A percentile compares a stretch with the other conserved stretches of the same genome.
Conservation (phyloP, 2,329 filamentous ascomycete genomes). For the Cordyceps farinosa region DNA sequence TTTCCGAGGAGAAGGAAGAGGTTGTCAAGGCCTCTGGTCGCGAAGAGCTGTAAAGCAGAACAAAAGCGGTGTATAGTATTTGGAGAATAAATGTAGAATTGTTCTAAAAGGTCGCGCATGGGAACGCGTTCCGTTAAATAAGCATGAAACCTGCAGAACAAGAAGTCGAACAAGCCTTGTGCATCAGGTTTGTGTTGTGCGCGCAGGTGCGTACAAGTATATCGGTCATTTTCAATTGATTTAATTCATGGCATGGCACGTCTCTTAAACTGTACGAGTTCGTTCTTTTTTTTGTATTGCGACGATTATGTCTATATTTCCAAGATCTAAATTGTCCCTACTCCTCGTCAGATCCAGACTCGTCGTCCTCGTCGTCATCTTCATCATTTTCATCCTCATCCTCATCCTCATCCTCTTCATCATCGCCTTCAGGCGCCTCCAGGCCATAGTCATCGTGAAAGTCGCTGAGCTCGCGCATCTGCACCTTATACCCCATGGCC, state of each 20-base stretch:
- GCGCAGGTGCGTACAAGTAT: neutral
- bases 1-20: constrained; percentile 37
- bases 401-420: constrained; percentile 59
- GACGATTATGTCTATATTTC: neutral
- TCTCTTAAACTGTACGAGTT: neutral
- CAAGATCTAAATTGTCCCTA: constrained; percentile 22
- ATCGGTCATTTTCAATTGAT: neutral
- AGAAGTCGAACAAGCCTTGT: neutral
- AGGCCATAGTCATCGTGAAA: constrained; percentile 92
- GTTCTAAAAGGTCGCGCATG: neutral
- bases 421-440: constrained; percentile 57
- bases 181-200: neutral
- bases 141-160: neutral
- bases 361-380: constrained; percentile 21
- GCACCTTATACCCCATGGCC: constrained; percentile 72
- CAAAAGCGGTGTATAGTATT: neutral
- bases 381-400: constrained; percentile 51
- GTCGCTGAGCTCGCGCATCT: constrained; percentile 67
- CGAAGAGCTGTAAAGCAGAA: constrained; percentile 58
- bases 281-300: neutral
- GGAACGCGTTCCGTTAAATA: neutral
- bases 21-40: constrained; percentile 70
- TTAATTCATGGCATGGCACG: neutral
- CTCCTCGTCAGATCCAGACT: constrained; percentile 31
- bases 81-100: neutral